Evolutionary conservation across 2,329 filamentous ascomycete genomes (phyloP), one percentile per base, ranked within the genome.

Genomic region (Clonostachys solani): DNA sequence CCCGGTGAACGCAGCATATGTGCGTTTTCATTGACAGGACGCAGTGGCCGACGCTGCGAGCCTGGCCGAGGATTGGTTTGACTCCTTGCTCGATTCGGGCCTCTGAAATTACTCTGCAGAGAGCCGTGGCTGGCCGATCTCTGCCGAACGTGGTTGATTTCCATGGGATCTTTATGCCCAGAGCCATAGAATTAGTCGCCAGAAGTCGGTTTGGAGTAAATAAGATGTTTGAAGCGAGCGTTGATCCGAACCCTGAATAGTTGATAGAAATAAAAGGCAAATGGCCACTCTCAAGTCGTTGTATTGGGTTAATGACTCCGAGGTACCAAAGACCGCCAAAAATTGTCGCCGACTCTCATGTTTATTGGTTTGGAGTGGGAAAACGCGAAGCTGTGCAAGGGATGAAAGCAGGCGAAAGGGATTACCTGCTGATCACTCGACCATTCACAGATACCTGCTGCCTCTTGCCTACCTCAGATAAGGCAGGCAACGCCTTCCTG

Each of bases 1-100:
- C 74, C 78, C 1, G 79, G 77, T 2, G 69, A 76, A 42, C 64
- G 67, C 13, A 75, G 66, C 44, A 75, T 62, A 29, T 60, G 58
- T 33, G 64, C 57, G 47, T 72, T 72, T 47, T 74, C 68, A 44
- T 70, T 68, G 49, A 74, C 63, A 53, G 65, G 68, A 48, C 68
- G 67, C 33, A 75, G 62, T 5, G 73, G 70, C 35, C 66, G 67
- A 51, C 57, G 63, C 34, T 66, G 54, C 38, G 64, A 49, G 49
- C 47, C 6, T 29, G 54, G 55, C 34, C 55, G 54, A 36, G 52
- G 44, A 7, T 52, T 53, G 16, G 52, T 44, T 40, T 50, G 48
- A 17, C 51, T 48, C 18, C 49, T 42, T 12, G 50, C 48, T 35
- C 52, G 56, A 42, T 49, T 56, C 23, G 65, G 61, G 19, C 58